phyloP scores from a whole-genome alignment of 75 land plant species.

The Pseudotsuga menziesii region DNA sequence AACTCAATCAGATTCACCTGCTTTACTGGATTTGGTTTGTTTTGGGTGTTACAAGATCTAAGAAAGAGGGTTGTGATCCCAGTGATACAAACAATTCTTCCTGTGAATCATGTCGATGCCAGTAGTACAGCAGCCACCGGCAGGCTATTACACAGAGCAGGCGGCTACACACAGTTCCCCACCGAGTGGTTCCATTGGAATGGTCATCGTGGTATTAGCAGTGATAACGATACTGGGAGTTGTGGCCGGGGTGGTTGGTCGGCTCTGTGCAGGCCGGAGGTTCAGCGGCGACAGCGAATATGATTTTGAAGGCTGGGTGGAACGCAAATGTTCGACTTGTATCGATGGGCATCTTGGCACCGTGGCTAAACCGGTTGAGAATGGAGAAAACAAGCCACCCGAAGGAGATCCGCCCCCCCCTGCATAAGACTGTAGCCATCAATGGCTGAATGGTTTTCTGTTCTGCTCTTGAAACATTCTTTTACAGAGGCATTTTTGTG shows the following conservation, averaged over 20 bases:
- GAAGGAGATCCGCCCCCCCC: neutral
- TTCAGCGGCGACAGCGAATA: constrained; percentile 30
- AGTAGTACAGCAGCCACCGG: neutral
- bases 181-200: constrained; percentile 27
- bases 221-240: constrained; percentile 41
- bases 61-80: too few relatives aligned
- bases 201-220: constrained; percentile 44
- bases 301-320: constrained; percentile 51
- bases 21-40: too few relatives aligned
- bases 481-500: too few relatives aligned
- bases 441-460: too few relatives aligned
- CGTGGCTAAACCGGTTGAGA: neutral
- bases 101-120: neutral
- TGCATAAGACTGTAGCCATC: neutral
- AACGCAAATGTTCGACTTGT: constrained; percentile 47
- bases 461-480: too few relatives aligned
- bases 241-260: constrained; percentile 39
- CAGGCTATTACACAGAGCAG: constrained; percentile 9
- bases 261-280: constrained; percentile 45
- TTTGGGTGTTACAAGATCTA: too few relatives aligned
- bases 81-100: too few relatives aligned
- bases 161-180: constrained; percentile 2
- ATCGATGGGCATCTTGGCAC: constrained; percentile 42
- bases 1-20: too few relatives aligned
- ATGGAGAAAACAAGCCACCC: neutral